Evolutionary conservation across 805 yeast genomes (phyloP).

Genomic region (Hanseniaspora vineae): DNA sequence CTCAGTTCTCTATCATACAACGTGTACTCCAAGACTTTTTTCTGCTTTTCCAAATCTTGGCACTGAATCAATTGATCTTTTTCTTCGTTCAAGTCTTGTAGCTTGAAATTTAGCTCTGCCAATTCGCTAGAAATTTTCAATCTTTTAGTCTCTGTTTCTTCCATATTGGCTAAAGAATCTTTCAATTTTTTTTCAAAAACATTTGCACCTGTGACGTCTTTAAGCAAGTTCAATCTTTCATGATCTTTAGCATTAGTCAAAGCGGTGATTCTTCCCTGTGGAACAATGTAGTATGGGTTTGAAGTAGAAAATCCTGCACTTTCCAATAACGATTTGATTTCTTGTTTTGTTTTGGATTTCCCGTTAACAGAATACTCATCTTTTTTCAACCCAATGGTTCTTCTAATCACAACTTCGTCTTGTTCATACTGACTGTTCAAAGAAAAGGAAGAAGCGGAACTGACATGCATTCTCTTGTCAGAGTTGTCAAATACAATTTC

Average conservation of each 20-base stretch:
- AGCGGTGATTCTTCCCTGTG: constrained; percentile 85
- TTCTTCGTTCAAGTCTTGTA: constrained; percentile 71
- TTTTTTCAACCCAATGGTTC: constrained; percentile 87
- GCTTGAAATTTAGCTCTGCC: constrained; percentile 52
- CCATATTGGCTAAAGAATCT: constrained; percentile 73
- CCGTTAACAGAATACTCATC: constrained; percentile 84
- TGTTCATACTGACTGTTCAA: constrained; percentile 24
- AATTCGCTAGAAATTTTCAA: constrained; percentile 66
- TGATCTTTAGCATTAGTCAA: constrained; percentile 80
- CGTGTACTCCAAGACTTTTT: constrained; percentile 62
- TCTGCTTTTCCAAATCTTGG: constrained; percentile 52
- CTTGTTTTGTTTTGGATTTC: constrained; percentile 65
- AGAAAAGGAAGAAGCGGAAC: constrained; percentile 14
- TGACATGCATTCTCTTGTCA: constrained; percentile 59
- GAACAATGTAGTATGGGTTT: constrained; percentile 92
- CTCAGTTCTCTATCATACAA: constrained; percentile 65
- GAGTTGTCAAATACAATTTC: constrained; percentile 78
- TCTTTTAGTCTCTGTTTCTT: constrained; percentile 52
- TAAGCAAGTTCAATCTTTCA: constrained; percentile 65
- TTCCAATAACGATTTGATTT: constrained; percentile 69
- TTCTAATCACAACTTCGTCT: constrained; percentile 58
- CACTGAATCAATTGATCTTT: constrained; percentile 59
- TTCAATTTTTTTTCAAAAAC: constrained; percentile 72
- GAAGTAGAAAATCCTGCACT: constrained; percentile 85
- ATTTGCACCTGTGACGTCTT: constrained; percentile 91